These are phyloP conservation scores for Pythium diclinum DNA, from an alignment of 352 stramenopile genomes.

Conservation along the genomic window DNA sequence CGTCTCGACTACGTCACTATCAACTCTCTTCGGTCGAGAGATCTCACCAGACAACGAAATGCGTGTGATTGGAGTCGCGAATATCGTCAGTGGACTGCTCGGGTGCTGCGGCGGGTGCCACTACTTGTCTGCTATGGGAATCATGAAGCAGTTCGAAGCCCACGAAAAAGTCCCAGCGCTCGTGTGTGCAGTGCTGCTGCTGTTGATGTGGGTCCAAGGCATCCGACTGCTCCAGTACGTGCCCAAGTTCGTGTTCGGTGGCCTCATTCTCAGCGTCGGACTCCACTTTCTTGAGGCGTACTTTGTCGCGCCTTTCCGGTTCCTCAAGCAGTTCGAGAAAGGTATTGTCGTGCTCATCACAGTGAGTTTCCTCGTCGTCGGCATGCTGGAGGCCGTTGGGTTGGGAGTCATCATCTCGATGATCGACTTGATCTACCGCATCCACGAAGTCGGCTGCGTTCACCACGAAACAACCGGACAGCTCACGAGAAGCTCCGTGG, in stretches of 20 bases:
- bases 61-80: constrained; percentile 73
- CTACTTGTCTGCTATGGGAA: constrained; percentile 80
- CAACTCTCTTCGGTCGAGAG: constrained; percentile 71
- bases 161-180: constrained; percentile 75
- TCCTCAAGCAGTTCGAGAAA: constrained; percentile 69
- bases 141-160: constrained; percentile 83
- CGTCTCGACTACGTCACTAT: constrained; percentile 74
- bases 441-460: constrained; percentile 74
- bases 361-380: constrained; percentile 63
- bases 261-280: constrained; percentile 67
- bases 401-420: constrained; percentile 80
- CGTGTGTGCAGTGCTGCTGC: constrained; percentile 53
- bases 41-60: constrained; percentile 81
- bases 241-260: constrained; percentile 82
- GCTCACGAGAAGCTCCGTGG: constrained; percentile 60
- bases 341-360: constrained; percentile 65
- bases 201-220: constrained; percentile 59
- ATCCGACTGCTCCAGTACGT: constrained; percentile 71
- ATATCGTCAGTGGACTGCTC: constrained; percentile 58
- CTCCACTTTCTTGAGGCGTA: constrained; percentile 81
- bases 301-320: constrained; percentile 63
- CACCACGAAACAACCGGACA: constrained; percentile 70
- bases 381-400: constrained; percentile 69
- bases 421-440: constrained; percentile 74
- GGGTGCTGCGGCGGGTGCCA: constrained; percentile 76